Evolutionary conservation across 2,329 filamentous ascomycete genomes (phyloP), one percentile per base, ranked within the genome.

Genomic region (Aspergillus uvarum): DNA sequence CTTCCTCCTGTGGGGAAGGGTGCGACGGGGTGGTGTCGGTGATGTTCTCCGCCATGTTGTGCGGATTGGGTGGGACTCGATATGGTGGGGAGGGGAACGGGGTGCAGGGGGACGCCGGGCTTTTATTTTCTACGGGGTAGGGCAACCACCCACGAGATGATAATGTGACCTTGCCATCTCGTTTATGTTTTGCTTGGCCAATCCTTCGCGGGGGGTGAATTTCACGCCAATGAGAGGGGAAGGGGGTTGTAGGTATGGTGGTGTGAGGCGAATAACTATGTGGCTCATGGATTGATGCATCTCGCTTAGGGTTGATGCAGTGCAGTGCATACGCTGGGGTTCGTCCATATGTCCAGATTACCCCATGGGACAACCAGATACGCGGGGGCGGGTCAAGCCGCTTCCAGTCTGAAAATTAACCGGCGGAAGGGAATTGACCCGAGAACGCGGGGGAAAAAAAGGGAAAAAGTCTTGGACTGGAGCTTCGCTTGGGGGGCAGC

Each of bases 1-100:
- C 29, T 11, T 59, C 54, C 11, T 51, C 54, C 0, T 22, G 47
- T 2, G 35, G 5, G 14, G 16, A 42, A 5, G 32, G 7, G 21
- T 22, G 21, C 10, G 32, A 26, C 26, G 26, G 35, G 2, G 26
- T 42, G 21, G 35, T 10, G n/a, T 12, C 29, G 4, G 42, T 21
- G 24, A 19, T 32, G n/a, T 55, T 48, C 42, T 55, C 53, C 24
- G 61, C 51, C 61, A 63, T 59, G 10, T 2, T 22, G 21, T 22
- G 22, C 22, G 22, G 22, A 3, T 22, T 2, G 22, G 22, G 22
- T 22, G 22, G 22, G 22, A 22, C 22, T 22, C 22, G 22, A 22
- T 22, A 22, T 22, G 22, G 10, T 42, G 53, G 14, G 16, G 14
- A 16, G 16, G 38, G 38, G 6, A 3, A 44, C 16, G n/a, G 38